A percentile compares a stretch with the other conserved stretches of the same genome.
Evolutionary conservation across 208 protist species (phyloP).

Genomic region (Acanthamoeba sp.): DNA sequence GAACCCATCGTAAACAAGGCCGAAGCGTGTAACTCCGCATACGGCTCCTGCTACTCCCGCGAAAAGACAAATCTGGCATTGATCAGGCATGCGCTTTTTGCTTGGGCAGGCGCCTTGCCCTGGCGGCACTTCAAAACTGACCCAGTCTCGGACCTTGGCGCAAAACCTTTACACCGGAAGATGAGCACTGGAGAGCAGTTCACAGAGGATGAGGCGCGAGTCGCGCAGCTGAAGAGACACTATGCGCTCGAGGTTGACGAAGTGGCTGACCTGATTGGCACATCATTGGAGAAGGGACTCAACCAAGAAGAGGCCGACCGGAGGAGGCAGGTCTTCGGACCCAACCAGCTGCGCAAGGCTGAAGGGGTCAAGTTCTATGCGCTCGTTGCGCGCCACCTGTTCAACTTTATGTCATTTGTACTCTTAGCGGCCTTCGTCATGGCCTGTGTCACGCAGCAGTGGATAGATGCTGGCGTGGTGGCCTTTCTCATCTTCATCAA

Average conservation of each 20-base stretch:
- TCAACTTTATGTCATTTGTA: constrained; percentile 74
- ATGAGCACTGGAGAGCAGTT: too few species aligned
- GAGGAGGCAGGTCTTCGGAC: background rate
- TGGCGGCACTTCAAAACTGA: too few species aligned
- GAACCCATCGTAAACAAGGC: too few species aligned
- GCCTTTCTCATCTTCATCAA: constrained; percentile 61
- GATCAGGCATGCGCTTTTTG: too few species aligned
- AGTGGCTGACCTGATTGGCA: background rate
- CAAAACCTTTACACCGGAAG: too few species aligned
- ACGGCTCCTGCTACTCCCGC: too few species aligned
- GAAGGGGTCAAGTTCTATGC: constrained; percentile 56
- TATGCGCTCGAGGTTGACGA: background rate
- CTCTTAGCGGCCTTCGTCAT: constrained; percentile 60
- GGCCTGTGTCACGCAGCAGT: constrained; percentile 29
- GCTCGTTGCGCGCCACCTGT: constrained; percentile 20
- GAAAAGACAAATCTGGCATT: too few species aligned
- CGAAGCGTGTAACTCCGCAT: too few species aligned
- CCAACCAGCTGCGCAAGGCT: constrained; percentile 26
- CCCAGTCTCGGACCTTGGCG: too few species aligned
- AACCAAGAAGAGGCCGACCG: background rate
- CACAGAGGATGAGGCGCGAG: too few species aligned
- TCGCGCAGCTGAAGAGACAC: background rate
- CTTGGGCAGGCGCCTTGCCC: too few species aligned
- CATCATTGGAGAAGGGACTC: background rate
- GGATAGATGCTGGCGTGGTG: constrained; percentile 63